Evolutionary conservation across 306 rosid genomes (phyloP).

Genomic region (Coriaria nepalensis): DNA sequence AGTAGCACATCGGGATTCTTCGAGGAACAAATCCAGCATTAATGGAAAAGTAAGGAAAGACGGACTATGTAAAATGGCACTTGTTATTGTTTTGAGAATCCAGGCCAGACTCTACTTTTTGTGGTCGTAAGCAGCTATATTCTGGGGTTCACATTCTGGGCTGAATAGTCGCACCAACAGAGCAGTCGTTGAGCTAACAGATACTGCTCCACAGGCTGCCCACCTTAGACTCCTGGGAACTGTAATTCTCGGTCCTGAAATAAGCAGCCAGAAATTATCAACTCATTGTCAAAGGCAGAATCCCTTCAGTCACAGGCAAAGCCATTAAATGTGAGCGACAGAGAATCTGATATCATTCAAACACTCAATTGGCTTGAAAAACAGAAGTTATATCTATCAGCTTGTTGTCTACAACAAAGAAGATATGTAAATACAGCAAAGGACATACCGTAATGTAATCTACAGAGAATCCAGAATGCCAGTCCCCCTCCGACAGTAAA

Average conservation of each 20-base stretch:
- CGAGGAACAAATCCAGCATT: no score
- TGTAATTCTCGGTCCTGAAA: slow-evolving; percentile 74
- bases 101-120: slow-evolving; percentile 36
- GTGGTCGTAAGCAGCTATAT: slow-evolving; percentile 81
- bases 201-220: slow-evolving; percentile 80
- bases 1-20: no score
- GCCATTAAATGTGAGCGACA: no score
- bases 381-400: no score
- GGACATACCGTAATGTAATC: slow-evolving; percentile 73
- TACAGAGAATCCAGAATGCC: slow-evolving; percentile 76
- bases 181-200: slow-evolving; percentile 64
- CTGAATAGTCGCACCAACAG: slow-evolving; percentile 75
- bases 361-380: no score
- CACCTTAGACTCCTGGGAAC: slow-evolving; percentile 74
- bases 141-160: slow-evolving; percentile 96
- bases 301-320: no score
- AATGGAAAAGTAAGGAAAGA: no score
- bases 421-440: neutral
- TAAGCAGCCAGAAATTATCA: no score
- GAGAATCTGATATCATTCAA: no score
- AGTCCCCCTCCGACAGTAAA: slow-evolving; percentile 79
- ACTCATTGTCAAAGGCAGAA: no score
- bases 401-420: no score
- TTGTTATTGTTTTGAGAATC: no score
- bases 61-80: neutral